Base-by-base conservation (phyloP, 2,329 filamentous ascomycete species). In the Talaromyces rugulosus region DNA sequence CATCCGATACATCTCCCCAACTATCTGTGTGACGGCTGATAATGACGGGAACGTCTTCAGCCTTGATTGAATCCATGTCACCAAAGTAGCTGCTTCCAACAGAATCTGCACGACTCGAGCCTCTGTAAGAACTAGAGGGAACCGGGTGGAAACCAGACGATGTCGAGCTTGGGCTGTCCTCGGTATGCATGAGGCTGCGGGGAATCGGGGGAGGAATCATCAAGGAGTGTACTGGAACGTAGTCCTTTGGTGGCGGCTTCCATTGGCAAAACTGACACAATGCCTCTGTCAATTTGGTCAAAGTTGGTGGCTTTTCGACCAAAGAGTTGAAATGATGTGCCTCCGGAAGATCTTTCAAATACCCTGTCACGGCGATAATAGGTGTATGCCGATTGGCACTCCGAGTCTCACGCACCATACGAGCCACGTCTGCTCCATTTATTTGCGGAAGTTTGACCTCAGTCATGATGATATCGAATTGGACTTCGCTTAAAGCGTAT, bases 381-480 rank as follows among this genome's bases (percentile, higher is more conserved):
- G 95, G 95, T 0, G 95, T 99, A 68, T 95, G 88, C 0, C 91
- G 90, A 73, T 99, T 99, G 62, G 91, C 87, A 74, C 97, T 97
- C 79, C 94, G 95, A 0, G 94, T 97, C 73, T 98, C 94, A 55
- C 95, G 88, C 67, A 99, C 92, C 95, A 99, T 99, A 36, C 95
- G 89, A 57, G 95, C 94, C 61, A 99, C 91, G 73, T 99, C 95
- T 12, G 92, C 90, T 28, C 95, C 95, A 69, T 92, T 98, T 71
- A 98, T 92, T 71, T 96, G 92, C 9, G 95, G 94, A 53, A 99
- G 81, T 74, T 94, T 96, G 79, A 92, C 97, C 77, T 99, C 95
- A 76, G 96, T 94, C 82, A 99, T 95, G 73, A 99, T 97, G 69
- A 97, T 92, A 76, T 99, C 95, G 72, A 98, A 99, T 72, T 98